Evolutionary conservation across 2,329 filamentous ascomycete genomes (phyloP).

Genomic region (Diaporthe longicolla): DNA sequence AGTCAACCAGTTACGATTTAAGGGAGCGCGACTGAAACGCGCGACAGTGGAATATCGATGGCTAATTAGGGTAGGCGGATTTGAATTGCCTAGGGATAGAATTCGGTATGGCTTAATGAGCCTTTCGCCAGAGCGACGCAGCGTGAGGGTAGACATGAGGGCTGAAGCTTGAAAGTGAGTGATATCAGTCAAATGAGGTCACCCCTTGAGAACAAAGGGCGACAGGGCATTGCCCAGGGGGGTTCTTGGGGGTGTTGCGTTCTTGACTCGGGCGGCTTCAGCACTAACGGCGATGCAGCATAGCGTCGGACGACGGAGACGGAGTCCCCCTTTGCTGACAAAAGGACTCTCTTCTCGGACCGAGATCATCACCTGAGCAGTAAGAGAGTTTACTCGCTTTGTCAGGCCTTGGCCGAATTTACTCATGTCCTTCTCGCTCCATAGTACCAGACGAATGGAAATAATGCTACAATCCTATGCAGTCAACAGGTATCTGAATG

Average conservation of each 20-base stretch:
- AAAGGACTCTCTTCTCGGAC: not conserved
- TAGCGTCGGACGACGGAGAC: constrained; percentile 5
- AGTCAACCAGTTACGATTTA: not conserved
- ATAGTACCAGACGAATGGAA: too few relatives aligned
- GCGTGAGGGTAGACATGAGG: not conserved
- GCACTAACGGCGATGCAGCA: not conserved
- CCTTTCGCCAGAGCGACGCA: not conserved
- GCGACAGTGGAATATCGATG: not conserved
- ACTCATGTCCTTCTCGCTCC: not conserved
- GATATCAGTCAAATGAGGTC: not conserved
- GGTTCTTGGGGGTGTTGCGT: not conserved
- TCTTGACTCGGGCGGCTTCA: constrained; percentile 6
- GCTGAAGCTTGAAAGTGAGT: not conserved
- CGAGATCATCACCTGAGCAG: not conserved
- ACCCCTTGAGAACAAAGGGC: not conserved
- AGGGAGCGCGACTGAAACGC: not conserved
- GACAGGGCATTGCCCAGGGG: not conserved
- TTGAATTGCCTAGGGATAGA: not conserved
- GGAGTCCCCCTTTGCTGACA: not conserved
- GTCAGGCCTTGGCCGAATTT: not conserved
- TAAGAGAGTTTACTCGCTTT: not conserved
- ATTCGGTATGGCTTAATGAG: not conserved
- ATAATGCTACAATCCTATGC: not conserved
- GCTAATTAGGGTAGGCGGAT: not conserved
- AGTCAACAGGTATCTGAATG: not conserved